Percentiles rank a stretch among this genome's conserved stretches.
Conservation (phyloP, 208 protist species). For the Borovskyia barvae region DNA sequence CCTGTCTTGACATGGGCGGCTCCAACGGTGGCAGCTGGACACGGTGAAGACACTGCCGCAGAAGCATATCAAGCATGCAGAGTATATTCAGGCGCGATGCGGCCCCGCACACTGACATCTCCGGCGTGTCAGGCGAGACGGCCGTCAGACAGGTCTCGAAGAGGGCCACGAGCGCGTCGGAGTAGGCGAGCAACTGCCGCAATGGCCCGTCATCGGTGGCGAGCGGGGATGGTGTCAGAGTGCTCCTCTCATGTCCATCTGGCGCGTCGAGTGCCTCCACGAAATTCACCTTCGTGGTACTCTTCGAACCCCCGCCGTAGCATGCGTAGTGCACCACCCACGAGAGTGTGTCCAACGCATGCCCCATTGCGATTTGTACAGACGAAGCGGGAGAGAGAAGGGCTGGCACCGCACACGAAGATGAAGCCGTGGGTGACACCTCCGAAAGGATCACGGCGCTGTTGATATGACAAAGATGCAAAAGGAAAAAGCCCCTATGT, state of each 20-base stretch:
- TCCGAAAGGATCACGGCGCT: too few relatives aligned
- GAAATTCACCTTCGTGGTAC: too few relatives aligned
- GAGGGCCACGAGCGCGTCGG: not conserved
- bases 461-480: too few relatives aligned
- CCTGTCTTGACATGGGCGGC: too few relatives aligned
- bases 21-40: too few relatives aligned
- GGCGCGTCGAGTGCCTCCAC: too few relatives aligned
- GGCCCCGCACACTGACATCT: not conserved
- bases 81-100: not conserved
- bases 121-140: not conserved
- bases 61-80: conserved; percentile 1
- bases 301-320: too few relatives aligned
- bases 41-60: conserved; percentile 1
- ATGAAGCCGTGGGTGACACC: too few relatives aligned
- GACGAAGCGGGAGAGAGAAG: not conserved
- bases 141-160: not conserved
- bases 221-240: too few relatives aligned
- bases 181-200: not conserved
- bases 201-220: not conserved
- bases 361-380: not conserved
- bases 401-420: too few relatives aligned
- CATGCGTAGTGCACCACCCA: conserved; percentile 12
- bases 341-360: not conserved
- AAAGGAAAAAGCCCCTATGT: too few relatives aligned
- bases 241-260: too few relatives aligned